These are phyloP conservation scores for Asclepias syriaca DNA, from an alignment of 257 asterid species.

Conservation along the genomic window DNA sequence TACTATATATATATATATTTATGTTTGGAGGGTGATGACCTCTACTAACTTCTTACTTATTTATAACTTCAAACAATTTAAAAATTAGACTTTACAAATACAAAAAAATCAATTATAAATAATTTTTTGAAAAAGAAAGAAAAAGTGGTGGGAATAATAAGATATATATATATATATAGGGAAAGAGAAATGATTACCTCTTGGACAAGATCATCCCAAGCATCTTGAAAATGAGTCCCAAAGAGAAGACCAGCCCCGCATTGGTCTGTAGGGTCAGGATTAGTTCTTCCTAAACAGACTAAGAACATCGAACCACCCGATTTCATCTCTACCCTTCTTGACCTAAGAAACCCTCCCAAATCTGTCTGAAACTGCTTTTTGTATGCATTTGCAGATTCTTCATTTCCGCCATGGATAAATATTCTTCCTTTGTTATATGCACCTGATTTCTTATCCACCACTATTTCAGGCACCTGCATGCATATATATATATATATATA, in stretches of 20 bases:
- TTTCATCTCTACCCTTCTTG: constrained; percentile 71
- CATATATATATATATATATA: too few species aligned
- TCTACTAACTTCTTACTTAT: too few species aligned
- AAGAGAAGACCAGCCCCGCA: constrained; percentile 96
- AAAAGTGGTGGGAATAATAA: background rate
- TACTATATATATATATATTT: too few species aligned
- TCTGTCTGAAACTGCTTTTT: constrained; percentile 77
- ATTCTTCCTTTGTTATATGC: constrained; percentile 79
- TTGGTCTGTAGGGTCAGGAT: constrained; percentile 77
- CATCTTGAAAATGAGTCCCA: constrained; percentile 92
- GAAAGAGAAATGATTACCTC: constrained; percentile 47
- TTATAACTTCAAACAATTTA: too few species aligned
- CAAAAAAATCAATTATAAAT: too few species aligned
- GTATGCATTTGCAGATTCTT: constrained; percentile 67
- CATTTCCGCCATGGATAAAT: constrained; percentile 87
- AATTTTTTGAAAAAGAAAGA: too few species aligned
- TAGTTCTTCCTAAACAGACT: constrained; percentile 81
- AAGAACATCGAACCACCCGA: constrained; percentile 93
- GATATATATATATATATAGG: too few species aligned
- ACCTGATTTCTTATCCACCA: constrained; percentile 60
- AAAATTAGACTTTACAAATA: too few species aligned
- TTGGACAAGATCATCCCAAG: constrained; percentile 96
- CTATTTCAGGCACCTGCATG: constrained; percentile 70
- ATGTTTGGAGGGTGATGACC: background rate
- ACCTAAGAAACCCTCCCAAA: constrained; percentile 52